Evolutionary conservation across 345 rosid genomes (phyloP), one percentile per base, ranked within the genome.

Genomic region (Raphanus sativus): DNA sequence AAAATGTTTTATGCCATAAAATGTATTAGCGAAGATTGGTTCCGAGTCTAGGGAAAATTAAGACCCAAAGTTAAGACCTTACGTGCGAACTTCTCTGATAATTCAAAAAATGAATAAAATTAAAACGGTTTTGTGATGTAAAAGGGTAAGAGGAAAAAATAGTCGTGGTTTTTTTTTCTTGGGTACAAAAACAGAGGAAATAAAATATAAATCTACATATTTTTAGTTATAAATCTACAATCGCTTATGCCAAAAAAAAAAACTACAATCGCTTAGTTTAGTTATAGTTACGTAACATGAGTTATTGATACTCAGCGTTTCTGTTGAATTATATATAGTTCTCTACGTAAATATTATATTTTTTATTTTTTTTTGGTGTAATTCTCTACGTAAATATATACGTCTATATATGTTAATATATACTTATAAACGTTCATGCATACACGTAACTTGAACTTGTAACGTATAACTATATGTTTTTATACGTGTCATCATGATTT

Each of bases 401-500:
- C 67, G 74, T 61, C 62, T 48, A 61, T 34, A 17, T 68, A 21
- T 30, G 21, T 21, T 21, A 21, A 21, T 0, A 21, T 11, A 62
- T 8, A 10, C 17, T 7, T 52, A 24, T 9, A 59, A 11, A 24
- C 16, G 40, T 69, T 48, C 70, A 77, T 65, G 71, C 75, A 70
- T 70, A 29, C 66, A 64, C 71, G 66, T 64, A 70, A 71, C 34
- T 55, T 63, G 55, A 55, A 63, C 71, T 13, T 55, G 55, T 54
- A 63, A 55, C 81, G 81, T 77, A 55, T 70, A 62, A 54, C 21
- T 52, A 28, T 17, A 40, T n/a, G 30, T 29, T 16, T 70, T 55
- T 62, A 24, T 77, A 64, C 75, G 71, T 77, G 80, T 63, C 75
- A 50, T 62, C 74, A 69, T 76, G 80, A 76, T 69, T 69, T 62